Evolutionary conservation across 768 basidiomycete species (phyloP).

Genomic region (Mycena polygramma): DNA sequence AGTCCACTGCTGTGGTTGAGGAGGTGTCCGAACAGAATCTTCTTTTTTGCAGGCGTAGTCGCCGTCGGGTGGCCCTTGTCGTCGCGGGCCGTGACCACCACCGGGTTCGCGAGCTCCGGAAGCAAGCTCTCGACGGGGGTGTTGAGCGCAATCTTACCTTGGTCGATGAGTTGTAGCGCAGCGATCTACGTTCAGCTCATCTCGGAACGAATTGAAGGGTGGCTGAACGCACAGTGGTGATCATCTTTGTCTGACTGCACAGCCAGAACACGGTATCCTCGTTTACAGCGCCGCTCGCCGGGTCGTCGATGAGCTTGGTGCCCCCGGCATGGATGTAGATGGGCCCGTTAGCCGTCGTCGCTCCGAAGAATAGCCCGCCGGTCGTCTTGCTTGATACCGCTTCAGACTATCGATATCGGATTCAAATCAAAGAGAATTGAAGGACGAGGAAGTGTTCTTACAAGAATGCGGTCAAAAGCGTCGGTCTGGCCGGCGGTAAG

Average conservation of each 20-base stretch:
- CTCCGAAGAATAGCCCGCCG: conserved; percentile 13
- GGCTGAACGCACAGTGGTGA: conserved; percentile 12
- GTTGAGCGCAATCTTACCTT: conserved; percentile 43
- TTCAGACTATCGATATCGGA: conserved; percentile 1
- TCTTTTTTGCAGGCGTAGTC: conserved; percentile 40
- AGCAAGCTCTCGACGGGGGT: conserved; percentile 44
- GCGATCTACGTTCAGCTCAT: conserved; percentile 41
- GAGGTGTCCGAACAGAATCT: conserved; percentile 44
- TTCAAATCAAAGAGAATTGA: background rate
- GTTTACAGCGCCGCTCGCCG: conserved; percentile 8
- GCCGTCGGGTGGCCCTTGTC: conserved; percentile 26
- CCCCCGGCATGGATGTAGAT: conserved; percentile 21
- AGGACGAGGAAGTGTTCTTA: background rate
- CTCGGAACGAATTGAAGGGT: too few relatives aligned
- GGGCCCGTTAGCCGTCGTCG: conserved; percentile 3
- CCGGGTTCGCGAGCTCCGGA: conserved; percentile 44
- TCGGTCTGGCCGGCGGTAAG: background rate
- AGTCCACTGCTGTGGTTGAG: conserved; percentile 50
- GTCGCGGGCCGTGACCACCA: conserved; percentile 40
- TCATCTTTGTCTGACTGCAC: conserved; percentile 29
- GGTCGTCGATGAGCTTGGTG: conserved; percentile 16
- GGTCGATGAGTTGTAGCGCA: conserved; percentile 49
- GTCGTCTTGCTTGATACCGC: conserved; percentile 11
- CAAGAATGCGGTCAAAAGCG: background rate
- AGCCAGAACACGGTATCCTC: conserved; percentile 24